Conservation (phyloP, 352 stramenopile genomes). For the Chrysophaeum taylorii region DNA sequence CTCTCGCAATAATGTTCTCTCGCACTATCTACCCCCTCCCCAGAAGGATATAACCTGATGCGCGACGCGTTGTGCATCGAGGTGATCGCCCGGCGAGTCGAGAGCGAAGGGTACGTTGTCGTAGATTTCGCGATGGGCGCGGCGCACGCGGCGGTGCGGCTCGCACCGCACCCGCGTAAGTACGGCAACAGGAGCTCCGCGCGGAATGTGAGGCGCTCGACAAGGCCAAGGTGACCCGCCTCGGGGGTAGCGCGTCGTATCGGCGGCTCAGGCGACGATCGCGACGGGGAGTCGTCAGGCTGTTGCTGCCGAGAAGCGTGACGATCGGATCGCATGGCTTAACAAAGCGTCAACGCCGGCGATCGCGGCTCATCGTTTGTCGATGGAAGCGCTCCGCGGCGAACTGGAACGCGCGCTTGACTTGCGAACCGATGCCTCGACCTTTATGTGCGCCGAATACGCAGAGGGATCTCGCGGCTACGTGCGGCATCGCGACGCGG, state of each 20-base stretch:
- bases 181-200: too few relatives aligned
- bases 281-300: background rate
- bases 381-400: background rate
- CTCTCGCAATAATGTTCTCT: too few relatives aligned
- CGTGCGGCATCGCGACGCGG: slow-evolving; percentile 1
- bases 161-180: too few relatives aligned
- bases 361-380: background rate
- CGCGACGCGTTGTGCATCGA: too few relatives aligned
- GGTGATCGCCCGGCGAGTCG: background rate
- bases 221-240: background rate
- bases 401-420: background rate
- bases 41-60: too few relatives aligned
- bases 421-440: background rate
- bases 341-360: too few relatives aligned
- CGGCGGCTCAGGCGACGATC: background rate
- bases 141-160: background rate
- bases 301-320: background rate
- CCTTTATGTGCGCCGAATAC: slow-evolving; percentile 11
- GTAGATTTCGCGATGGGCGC: background rate
- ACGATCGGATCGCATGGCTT: background rate
- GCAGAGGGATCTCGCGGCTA: background rate
- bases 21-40: too few relatives aligned
- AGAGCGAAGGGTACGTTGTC: background rate
- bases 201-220: background rate
- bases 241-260: too few relatives aligned